phyloP scores from a whole-genome alignment of 2,329 filamentous ascomycete species.

The Aspergillus flavus region DNA sequence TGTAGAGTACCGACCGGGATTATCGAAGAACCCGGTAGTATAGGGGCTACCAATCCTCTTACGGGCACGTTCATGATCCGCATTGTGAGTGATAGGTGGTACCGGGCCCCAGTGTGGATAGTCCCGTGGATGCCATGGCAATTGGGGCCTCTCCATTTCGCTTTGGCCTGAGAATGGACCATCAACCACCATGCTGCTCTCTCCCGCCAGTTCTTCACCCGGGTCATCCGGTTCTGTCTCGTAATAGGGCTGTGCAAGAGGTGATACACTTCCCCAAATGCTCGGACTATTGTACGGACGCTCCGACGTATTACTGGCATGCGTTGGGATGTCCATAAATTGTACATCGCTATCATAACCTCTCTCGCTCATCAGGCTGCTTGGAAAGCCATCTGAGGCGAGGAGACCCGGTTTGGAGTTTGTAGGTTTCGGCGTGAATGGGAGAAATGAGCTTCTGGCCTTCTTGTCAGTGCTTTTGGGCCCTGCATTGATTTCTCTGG shows the following conservation, averaged over 20 bases:
- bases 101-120: conserved; percentile 12
- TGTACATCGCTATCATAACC: conserved; percentile 48
- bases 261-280: conserved; percentile 12
- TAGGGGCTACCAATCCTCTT: conserved; percentile 13
- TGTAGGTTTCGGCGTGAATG: conserved; percentile 22
- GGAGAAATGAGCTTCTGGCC: conserved; percentile 20
- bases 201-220: conserved; percentile 7
- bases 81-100: conserved; percentile 6
- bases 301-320: conserved; percentile 20
- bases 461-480: conserved; percentile 18
- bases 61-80: conserved; percentile 10
- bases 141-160: conserved; percentile 7
- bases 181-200: conserved; percentile 4
- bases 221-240: conserved; percentile 5
- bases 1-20: conserved; percentile 1
- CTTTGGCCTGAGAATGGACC: conserved; percentile 1
- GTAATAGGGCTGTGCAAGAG: conserved; percentile 10
- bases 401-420: conserved; percentile 12
- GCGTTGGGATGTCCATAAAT: conserved; percentile 38
- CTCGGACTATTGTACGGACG: conserved; percentile 10
- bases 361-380: conserved; percentile 40
- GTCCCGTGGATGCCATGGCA: conserved; percentile 12
- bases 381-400: conserved; percentile 27
- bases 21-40: background rate
- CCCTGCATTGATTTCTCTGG: conserved; percentile 30